phyloP scores from a whole-genome alignment of 495 filamentous ascomycete genomes.

The Xylaria acuta region DNA sequence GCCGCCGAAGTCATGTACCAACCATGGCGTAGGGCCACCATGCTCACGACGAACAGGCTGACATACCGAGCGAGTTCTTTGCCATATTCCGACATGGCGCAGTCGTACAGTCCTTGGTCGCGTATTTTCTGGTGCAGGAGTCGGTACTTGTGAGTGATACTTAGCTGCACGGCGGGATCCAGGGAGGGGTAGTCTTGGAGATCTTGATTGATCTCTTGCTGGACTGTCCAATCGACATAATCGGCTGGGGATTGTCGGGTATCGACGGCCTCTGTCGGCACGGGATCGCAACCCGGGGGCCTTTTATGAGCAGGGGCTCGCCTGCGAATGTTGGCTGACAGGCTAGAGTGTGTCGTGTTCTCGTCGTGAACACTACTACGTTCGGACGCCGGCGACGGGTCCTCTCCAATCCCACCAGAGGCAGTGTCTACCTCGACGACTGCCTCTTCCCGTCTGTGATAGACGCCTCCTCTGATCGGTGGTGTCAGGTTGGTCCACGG shows the following conservation, averaged over 20 bases:
- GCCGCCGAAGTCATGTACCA: constrained; percentile 56
- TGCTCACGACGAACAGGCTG: constrained; percentile 45
- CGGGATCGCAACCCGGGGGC: background rate
- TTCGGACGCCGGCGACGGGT: background rate
- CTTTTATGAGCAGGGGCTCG: background rate
- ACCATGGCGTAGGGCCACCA: constrained; percentile 39
- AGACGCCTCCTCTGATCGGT: constrained; percentile 83
- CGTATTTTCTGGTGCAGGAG: constrained; percentile 48
- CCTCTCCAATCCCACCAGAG: background rate
- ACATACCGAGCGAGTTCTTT: constrained; percentile 52
- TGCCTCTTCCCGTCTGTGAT: constrained; percentile 54
- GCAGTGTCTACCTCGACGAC: background rate
- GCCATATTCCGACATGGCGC: constrained; percentile 51
- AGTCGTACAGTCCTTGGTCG: constrained; percentile 50
- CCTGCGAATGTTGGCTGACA: background rate
- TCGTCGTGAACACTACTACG: background rate
- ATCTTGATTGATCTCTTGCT: constrained; percentile 47
- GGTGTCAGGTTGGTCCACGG: constrained; percentile 80
- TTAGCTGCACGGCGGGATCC: constrained; percentile 48
- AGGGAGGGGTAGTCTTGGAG: constrained; percentile 49
- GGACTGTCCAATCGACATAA: constrained; percentile 40
- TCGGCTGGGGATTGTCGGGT: constrained; percentile 34
- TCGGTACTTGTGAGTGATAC: constrained; percentile 52
- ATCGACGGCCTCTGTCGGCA: background rate
- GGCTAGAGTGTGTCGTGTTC: background rate